Evolutionary conservation across 2,329 filamentous ascomycete genomes (phyloP), one percentile per base, ranked within the genome.

Genomic region (Geosmithia putterillii): DNA sequence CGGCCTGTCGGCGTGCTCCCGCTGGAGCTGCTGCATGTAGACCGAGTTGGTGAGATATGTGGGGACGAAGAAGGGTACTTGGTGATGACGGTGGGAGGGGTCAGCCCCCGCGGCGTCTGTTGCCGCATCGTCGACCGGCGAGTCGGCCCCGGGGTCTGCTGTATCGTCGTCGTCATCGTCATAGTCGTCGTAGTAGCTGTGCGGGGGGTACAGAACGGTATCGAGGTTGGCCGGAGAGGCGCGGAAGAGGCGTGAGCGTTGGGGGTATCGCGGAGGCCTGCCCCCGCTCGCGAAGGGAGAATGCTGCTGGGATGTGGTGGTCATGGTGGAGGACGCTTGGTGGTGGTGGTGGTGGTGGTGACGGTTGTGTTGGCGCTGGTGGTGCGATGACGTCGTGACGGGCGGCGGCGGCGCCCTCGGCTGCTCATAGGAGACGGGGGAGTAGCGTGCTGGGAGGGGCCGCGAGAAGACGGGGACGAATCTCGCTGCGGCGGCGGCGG

Each of bases 61-160:
- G 1, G 90, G 90, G 10, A 81, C 73, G 60, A 95, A 88, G 68
- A 90, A 90, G 45, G 10, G n/a, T n/a, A n/a, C n/a, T n/a, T n/a
- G n/a, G n/a, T n/a, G n/a, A n/a, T n/a, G n/a, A n/a, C n/a, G n/a
- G n/a, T n/a, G n/a, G n/a, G n/a, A n/a, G n/a, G n/a, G n/a, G n/a
- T n/a, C n/a, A n/a, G n/a, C n/a, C n/a, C n/a, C n/a, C n/a, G n/a
- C n/a, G n/a, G n/a, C n/a, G n/a, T n/a, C n/a, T n/a, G n/a, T n/a
- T n/a, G n/a, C n/a, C n/a, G n/a, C n/a, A n/a, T n/a, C n/a, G n/a
- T n/a, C n/a, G n/a, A n/a, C n/a, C n/a, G n/a, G n/a, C n/a, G n/a
- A n/a, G n/a, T n/a, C n/a, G n/a, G n/a, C n/a, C n/a, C n/a, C n/a
- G n/a, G n/a, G 28, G 10, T 32, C 28, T 32, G 10, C 28, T 14